Evolutionary conservation across 345 rosid species (phyloP), one percentile per base, ranked within the genome.

Genomic region (Euphorbia peplus): DNA sequence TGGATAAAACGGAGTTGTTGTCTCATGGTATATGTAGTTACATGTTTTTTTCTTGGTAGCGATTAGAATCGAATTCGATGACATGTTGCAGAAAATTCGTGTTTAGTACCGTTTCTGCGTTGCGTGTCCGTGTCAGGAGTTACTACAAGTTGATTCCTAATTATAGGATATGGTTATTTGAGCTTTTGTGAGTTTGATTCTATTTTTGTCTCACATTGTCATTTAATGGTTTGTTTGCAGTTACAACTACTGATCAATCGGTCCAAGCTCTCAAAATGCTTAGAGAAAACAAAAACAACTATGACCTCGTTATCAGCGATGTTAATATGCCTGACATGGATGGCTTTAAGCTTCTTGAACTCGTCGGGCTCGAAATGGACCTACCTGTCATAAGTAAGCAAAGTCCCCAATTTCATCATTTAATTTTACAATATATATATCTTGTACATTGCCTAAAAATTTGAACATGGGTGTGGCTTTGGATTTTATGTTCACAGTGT

Each of bases 351-450:
- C 95, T 89, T 41, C 95, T 89, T 55, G 90, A 89, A 72, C 90
- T 83, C 56, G 87, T 87, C 71, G 95, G 91, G 73, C 89, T 89
- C 72, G 91, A 89, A 77, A 89, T 89, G 91, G 91, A 89, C 83
- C 82, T 89, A 71, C 95, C 95, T 28, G 95, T 89, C 70, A 87
- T 89, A 71, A 87, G 91, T 89, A 87, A 81, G 90, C 73, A 37
- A 64, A 37, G 32, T 1, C 12, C 16, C 3, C 16, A 18, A 12
- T 7, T 50, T 19, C 28, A 32, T 51, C 14, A 25, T 32, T 50
- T 51, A 26, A 26, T 16, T 29, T 13, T 1, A n/a, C n/a, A n/a
- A n/a, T n/a, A n/a, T n/a, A n/a, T n/a, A n/a, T n/a, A n/a, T 30
- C 10, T 35, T 35, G 51, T 39, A 48, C 21, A 39, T 1, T 25